phyloP scores from a whole-genome alignment of 2,329 filamentous ascomycete species.

The Fusarium sororula region DNA sequence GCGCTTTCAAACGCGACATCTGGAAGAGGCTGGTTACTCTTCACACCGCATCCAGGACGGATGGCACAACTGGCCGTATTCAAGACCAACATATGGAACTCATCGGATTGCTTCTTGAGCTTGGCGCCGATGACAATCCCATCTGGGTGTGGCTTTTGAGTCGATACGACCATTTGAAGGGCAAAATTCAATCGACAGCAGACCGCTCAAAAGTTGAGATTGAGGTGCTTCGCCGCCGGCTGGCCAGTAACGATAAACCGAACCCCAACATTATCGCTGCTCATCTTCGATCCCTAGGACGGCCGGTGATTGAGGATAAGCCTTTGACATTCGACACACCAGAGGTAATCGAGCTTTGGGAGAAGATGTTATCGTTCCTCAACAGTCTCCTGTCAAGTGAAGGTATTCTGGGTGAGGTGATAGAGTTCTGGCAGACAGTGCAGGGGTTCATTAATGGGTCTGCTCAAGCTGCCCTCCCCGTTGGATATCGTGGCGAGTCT shows the following conservation, averaged over 20 bases:
- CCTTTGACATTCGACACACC: constrained; percentile 76
- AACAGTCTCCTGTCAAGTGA: constrained; percentile 77
- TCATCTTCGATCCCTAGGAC: constrained; percentile 78
- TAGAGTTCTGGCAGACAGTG: constrained; percentile 94
- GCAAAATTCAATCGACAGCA: constrained; percentile 80
- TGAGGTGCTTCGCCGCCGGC: constrained; percentile 83
- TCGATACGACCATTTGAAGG: constrained; percentile 87
- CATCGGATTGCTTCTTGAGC: constrained; percentile 86
- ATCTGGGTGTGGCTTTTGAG: constrained; percentile 97
- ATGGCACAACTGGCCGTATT: constrained; percentile 59
- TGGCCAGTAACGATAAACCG: constrained; percentile 79
- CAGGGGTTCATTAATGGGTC: constrained; percentile 90
- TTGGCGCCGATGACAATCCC: constrained; percentile 94
- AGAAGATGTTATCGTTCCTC: constrained; percentile 81
- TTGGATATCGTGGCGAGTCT: constrained; percentile 84
- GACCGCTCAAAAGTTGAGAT: constrained; percentile 93
- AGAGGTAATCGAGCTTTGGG: constrained; percentile 91
- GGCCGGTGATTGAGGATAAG: constrained; percentile 70
- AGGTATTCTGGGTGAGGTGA: constrained; percentile 86
- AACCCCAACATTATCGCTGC: constrained; percentile 73
- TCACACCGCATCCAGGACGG: constrained; percentile 64
- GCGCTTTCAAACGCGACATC: constrained; percentile 85
- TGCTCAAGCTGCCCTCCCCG: constrained; percentile 80
- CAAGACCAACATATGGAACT: constrained; percentile 92
- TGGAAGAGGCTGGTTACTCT: constrained; percentile 83